Conservation (phyloP, 108 stramenopile species). For the Fistulifera pelliculosa region DNA sequence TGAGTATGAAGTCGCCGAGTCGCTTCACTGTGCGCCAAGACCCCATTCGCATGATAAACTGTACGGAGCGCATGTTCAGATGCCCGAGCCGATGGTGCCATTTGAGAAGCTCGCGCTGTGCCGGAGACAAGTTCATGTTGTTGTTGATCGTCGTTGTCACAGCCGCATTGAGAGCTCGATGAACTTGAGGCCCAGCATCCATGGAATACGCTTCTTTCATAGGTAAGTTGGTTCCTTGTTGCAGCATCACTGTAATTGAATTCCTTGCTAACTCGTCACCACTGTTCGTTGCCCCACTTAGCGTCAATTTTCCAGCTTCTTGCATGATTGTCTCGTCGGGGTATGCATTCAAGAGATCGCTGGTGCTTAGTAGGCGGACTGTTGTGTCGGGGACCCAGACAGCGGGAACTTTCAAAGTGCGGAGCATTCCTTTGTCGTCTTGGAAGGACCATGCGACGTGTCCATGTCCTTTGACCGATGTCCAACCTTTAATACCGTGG, state of each 20-base stretch:
- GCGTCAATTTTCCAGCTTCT: conserved; percentile 1
- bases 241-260: no score
- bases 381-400: not conserved
- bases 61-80: not conserved
- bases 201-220: no score
- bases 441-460: conserved; percentile 7
- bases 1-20: conserved; percentile 2
- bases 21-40: conserved; percentile 4
- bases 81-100: conserved; percentile 8
- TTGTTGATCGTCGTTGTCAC: no score
- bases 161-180: no score
- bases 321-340: conserved; percentile 6
- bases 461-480: conserved; percentile 3
- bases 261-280: not conserved
- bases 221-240: no score
- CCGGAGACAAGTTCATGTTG: not conserved
- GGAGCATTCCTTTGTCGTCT: not conserved
- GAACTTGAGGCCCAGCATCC: no score
- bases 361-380: conserved; percentile 11
- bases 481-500: not conserved
- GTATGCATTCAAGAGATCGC: conserved; percentile 8
- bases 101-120: not conserved
- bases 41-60: not conserved
- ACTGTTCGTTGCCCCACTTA: not conserved
- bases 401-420: conserved; percentile 12